Evolutionary conservation across 2,329 filamentous ascomycete species (phyloP), one percentile per base, ranked within the genome.

Genomic region (Pseudogymnoascus sp.): DNA sequence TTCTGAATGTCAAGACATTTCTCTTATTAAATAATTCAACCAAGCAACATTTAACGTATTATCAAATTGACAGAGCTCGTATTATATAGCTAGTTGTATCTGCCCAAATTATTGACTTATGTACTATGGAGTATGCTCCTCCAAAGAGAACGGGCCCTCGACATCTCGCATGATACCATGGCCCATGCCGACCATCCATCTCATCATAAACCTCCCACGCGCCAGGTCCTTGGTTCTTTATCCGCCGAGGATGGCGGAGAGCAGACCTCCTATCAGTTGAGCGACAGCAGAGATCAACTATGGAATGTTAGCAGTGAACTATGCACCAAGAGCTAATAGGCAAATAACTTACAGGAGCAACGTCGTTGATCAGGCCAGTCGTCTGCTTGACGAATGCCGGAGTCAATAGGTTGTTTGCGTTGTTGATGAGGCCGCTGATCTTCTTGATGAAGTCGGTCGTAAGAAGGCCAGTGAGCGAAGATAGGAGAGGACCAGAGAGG

Each of bases 381-480:
- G 59, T 60, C n/a, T 60, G 59, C 35, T 15, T 60, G 13, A 60
- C 59, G 23, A 60, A 60, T 19, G 19, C 15, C 2, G 19, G 19
- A 42, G 59, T 60, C 17, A 60, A 60, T 6, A 60, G 23, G n/a
- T 60, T 56, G 33, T 29, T 60, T 26, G 59, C 59, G 6, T 60
- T 60, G 38, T 60, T 42, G 33, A 60, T 42, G 6, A 60, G 59
- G 6, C 31, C 33, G 59, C 19, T 42, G 33, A 60, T 37, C 59
- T 60, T 42, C 17, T 23, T 60, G 59, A 60, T 60, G 11, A 38
- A 38, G 15, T 60, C 59, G n/a, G 59, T n/a, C 1, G 46, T 56
- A 33, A 56, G 4, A 21, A 60, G 38, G n/a, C 59, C 9, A n/a
- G 23, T 38, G 33, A 60, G 9, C 1, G 38, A 37, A 15, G 31